Conservation (phyloP, 192 early-diverging fungal genomes). For the Backusella australiensis region DNA sequence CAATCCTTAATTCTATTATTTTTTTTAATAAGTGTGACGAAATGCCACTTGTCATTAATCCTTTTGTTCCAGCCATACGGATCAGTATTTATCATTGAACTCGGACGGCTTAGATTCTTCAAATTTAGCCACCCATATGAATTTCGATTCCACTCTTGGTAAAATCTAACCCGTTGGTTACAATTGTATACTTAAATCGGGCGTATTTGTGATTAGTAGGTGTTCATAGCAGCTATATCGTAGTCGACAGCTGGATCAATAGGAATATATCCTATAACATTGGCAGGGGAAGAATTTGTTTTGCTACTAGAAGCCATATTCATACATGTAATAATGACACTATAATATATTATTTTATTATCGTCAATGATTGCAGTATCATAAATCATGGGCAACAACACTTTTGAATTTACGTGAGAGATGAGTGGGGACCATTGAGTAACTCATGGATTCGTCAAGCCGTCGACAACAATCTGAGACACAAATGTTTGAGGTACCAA, state of each 20-base stretch:
- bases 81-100: conserved; percentile 83
- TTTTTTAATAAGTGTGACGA: conserved; percentile 79
- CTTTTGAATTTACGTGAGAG: conserved; percentile 95
- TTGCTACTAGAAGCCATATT: conserved; percentile 97
- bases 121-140: conserved; percentile 66
- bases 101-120: conserved; percentile 64
- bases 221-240: conserved; percentile 85
- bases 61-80: conserved; percentile 87
- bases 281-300: conserved; percentile 83
- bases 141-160: conserved; percentile 81
- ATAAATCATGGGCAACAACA: conserved; percentile 87
- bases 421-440: conserved; percentile 83
- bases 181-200: conserved; percentile 95
- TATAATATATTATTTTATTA: conserved; percentile 77
- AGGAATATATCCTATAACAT: conserved; percentile 73
- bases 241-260: conserved; percentile 72
- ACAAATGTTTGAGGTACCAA: conserved; percentile 79
- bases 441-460: conserved; percentile 82
- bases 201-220: conserved; percentile 94
- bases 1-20: conserved; percentile 87
- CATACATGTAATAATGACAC: conserved; percentile 91
- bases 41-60: conserved; percentile 64
- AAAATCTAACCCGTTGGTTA: conserved; percentile 89
- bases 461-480: conserved; percentile 84
- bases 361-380: conserved; percentile 80